Conservation (phyloP, 257 asterid species). For the Capsicum pubescens region DNA sequence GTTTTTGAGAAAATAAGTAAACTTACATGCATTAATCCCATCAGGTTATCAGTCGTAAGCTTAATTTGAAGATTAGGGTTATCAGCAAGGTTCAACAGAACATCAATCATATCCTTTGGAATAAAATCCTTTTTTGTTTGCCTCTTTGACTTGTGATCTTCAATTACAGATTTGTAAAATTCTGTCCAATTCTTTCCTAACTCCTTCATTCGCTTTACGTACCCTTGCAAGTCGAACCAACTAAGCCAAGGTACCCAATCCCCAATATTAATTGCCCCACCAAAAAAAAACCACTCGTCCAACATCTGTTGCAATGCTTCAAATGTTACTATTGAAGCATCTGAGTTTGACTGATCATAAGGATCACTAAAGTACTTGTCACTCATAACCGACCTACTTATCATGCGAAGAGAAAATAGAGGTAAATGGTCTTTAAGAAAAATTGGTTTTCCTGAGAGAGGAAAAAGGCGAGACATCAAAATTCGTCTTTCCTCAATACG, state of each 20-base stretch:
- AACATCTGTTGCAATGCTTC: not conserved
- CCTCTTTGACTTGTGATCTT: not conserved
- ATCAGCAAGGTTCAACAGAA: not conserved
- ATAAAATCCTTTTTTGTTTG: not conserved
- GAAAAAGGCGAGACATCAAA: slow-evolving; percentile 30
- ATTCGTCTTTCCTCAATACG: not conserved
- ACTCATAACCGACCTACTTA: slow-evolving; percentile 24
- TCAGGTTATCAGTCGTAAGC: not conserved
- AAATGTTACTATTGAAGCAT: not conserved
- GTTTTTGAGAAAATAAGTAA: not conserved
- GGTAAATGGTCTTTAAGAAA: slow-evolving; percentile 37
- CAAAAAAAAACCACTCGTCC: not conserved
- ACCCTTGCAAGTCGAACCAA: not conserved
- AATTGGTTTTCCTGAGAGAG: slow-evolving; percentile 35
- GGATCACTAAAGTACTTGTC: slow-evolving; percentile 29
- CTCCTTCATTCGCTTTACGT: not conserved
- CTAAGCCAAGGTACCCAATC: not conserved
- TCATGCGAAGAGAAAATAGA: slow-evolving; percentile 1
- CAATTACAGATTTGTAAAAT: not conserved
- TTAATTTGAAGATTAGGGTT: not conserved
- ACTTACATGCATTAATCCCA: slow-evolving; percentile 9
- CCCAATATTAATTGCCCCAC: not conserved
- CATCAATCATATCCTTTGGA: not conserved
- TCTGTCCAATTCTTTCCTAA: not conserved
- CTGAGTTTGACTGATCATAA: not conserved